Percentiles rank a stretch among this genome's conserved stretches.
Conservation (phyloP, 768 basidiomycete genomes). For the Fomitopsis serialis region DNA sequence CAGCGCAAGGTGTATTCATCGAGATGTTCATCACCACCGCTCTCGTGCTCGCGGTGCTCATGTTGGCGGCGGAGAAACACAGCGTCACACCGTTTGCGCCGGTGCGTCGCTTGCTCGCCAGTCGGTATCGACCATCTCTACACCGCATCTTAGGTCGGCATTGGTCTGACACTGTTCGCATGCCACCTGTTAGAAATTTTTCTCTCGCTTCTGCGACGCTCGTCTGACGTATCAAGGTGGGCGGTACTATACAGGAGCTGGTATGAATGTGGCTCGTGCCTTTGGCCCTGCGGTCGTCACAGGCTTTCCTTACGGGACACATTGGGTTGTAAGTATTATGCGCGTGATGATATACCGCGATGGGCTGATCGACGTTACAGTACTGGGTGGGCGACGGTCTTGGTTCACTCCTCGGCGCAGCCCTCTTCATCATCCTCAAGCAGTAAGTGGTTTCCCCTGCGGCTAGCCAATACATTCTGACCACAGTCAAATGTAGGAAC, state of each 20-base stretch:
- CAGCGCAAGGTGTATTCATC: conserved; percentile 59
- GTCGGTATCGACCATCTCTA: background rate
- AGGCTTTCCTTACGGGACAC: conserved; percentile 45
- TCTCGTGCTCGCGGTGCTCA: conserved; percentile 59
- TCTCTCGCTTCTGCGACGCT: too few species aligned
- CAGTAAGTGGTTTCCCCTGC: conserved; percentile 24
- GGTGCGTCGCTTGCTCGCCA: conserved; percentile 26
- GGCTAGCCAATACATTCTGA: background rate
- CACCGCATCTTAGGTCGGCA: conserved; percentile 40
- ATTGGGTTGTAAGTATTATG: conserved; percentile 53
- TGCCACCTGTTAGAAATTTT: conserved; percentile 43
- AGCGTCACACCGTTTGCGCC: conserved; percentile 61
- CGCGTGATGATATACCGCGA: background rate
- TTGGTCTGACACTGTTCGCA: conserved; percentile 60
- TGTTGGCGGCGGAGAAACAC: conserved; percentile 72
- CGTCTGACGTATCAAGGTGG: conserved; percentile 36
- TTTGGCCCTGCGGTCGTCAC: conserved; percentile 67
- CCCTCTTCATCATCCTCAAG: conserved; percentile 55
- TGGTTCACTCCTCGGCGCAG: conserved; percentile 55
- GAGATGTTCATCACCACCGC: conserved; percentile 65
- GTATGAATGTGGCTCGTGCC: conserved; percentile 64
- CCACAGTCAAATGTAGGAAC: background rate
- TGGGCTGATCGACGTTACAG: conserved; percentile 23
- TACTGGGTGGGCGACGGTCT: conserved; percentile 71
- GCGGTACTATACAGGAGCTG: conserved; percentile 60